Evolutionary conservation across 2,329 filamentous ascomycete species (phyloP), one percentile per base, ranked within the genome.

Genomic region (Pseudogymnoascus sp.): DNA sequence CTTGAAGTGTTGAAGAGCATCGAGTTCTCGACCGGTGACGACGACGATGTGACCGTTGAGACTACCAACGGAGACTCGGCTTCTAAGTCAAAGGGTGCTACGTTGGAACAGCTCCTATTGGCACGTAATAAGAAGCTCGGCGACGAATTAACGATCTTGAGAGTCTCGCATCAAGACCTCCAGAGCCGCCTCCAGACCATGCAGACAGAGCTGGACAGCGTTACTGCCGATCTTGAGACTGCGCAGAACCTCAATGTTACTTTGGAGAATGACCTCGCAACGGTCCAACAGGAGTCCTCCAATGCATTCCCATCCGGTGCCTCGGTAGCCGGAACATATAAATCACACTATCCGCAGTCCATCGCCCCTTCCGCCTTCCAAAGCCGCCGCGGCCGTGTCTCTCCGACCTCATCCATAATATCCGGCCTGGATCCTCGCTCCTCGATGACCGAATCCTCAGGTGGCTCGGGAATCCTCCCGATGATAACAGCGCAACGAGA

Each of bases 401-500:
- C 95, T 2, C 96, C 95, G 0, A 97, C 95, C 0, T 97, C 93
- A 3, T 97, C 93, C 19, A 97, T 99, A 71, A 97, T 99, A 70
- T 97, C 93, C 65, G 95, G 95, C n/a, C 92, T 97, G 72, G 90
- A 96, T 71, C 87, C 89, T 21, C 82, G 74, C 77, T 59, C 74
- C 76, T 8, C 76, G 80, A 40, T 78, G 81, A 15, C 70, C 67
- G 5, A 73, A 77, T 38, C 80, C 79, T 13, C 78, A 33, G 82
- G 90, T 62, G 90, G 91, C 1, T 90, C 90, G 0, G 91, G 93
- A 11, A 97, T 99, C 67, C 80, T 99, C 23, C 96, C 95, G 35
- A 99, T 99, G 96, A 90, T 99, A 62, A 96, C 95, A 35, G 95
- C 96, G 1, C 96, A 99, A 77, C 88, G 95, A 66, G 95, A 99